Evolutionary conservation across 1,284 basidiomycete species (phyloP), one percentile per base, ranked within the genome.

Genomic region (Vanrija sp.): DNA sequence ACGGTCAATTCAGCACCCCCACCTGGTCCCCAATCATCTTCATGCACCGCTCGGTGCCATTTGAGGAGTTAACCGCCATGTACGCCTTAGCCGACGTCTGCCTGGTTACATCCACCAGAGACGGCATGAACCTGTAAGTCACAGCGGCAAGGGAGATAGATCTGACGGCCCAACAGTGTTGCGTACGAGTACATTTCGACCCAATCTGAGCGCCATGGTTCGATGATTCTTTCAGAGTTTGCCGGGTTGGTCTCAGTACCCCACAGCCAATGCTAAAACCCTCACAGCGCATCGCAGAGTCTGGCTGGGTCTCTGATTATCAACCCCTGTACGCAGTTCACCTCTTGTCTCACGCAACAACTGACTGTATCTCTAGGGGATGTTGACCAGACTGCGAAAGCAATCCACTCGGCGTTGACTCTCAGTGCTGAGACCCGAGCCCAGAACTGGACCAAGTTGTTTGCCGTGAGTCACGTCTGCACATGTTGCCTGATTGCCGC

Each of bases 1-100:
- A 98, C 71, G 96, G 96, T 6, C 86, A 92, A 9, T 98, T 98
- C 69, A 96, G 96, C 21, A 98, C 95, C 0, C 93, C 98, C 62
- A 94, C 98, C 67, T 96, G 94, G 73, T 96, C 97, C 89, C 95
- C 95, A 5, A 98, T 98, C 63, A 95, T 98, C 75, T 98, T 96
- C 77, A 89, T 98, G 88, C 92, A 96, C 82, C 93, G 96, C 74
- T 89, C 86, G 64, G 82, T 98, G 60, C 80, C 85, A 3, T 96
- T 98, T 69, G 91, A 97, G 71, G 95, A 98, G 75, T 83, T 98
- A 5, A 96, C 92, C 59, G 96, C 95, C 21, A 83, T 98, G 57
- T 98, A 98, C 70, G 93, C 95, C 5, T 83, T 97, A 69, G 91
- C 89, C 71, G 96, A 98, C 69, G 96, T 94, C 18, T 98, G 95